Percentiles rank a stretch among this genome's conserved stretches.
phyloP scores from a whole-genome alignment of 1,284 basidiomycete species.

The Ceratobasidium sp. region DNA sequence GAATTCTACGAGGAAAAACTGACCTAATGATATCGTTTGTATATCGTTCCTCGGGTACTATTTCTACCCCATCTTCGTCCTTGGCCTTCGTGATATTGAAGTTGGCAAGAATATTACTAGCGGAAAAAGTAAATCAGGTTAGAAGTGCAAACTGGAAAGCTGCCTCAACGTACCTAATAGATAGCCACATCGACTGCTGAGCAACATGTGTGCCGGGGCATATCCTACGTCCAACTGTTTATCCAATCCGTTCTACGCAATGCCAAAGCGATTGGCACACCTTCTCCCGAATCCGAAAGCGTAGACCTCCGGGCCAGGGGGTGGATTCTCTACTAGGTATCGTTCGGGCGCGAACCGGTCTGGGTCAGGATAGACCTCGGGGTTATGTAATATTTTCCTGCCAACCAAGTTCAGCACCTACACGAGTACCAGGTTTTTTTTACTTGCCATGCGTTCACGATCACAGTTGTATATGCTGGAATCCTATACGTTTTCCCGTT shows the following conservation, averaged over 20 bases:
- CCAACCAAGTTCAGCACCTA: not conserved
- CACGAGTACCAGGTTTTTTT: no score
- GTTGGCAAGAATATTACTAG: slow-evolving; percentile 25
- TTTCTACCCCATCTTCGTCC: slow-evolving; percentile 17
- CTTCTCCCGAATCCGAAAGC: slow-evolving; percentile 34
- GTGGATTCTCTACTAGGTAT: slow-evolving; percentile 82
- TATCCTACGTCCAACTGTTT: not conserved
- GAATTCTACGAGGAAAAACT: no score
- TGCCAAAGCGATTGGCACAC: not conserved
- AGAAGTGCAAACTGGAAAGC: not conserved
- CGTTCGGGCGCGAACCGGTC: slow-evolving; percentile 87
- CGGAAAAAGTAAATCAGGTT: not conserved
- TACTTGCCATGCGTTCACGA: slow-evolving; percentile 19
- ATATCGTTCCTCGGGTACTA: slow-evolving; percentile 9
- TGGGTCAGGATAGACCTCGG: slow-evolving; percentile 85
- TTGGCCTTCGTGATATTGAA: slow-evolving; percentile 26
- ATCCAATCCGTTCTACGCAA: no score
- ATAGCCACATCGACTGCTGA: slow-evolving; percentile 33
- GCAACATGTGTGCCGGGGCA: slow-evolving; percentile 29
- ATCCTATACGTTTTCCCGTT: slow-evolving; percentile 26
- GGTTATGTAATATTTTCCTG: slow-evolving; percentile 70
- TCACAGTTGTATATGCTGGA: slow-evolving; percentile 17
- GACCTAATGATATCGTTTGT: slow-evolving; percentile 36
- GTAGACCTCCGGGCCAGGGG: slow-evolving; percentile 41
- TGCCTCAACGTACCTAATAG: slow-evolving; percentile 11